Evolutionary conservation across 768 basidiomycete genomes (phyloP).

Genomic region (Boletus vermiculosoides): DNA sequence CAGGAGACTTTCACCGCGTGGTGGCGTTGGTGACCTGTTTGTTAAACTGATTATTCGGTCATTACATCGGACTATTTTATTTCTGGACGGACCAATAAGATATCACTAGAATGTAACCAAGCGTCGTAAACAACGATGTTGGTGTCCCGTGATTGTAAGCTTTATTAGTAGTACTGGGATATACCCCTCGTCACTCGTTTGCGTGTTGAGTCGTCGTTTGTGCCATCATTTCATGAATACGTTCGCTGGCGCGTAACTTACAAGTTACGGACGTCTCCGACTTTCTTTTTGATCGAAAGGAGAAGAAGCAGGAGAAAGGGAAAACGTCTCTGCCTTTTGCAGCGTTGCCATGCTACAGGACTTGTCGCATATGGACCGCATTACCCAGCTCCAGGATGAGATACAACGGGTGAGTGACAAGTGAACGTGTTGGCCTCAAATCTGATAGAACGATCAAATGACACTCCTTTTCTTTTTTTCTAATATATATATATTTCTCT

Average conservation of each 20-base stretch:
- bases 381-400: slow-evolving; percentile 93
- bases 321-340: slow-evolving; percentile 24
- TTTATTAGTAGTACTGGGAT: background rate
- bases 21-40: slow-evolving; percentile 25
- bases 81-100: background rate
- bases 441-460: background rate
- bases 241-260: slow-evolving; percentile 5
- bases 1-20: slow-evolving; percentile 40
- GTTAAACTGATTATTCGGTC: background rate
- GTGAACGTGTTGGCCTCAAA: slow-evolving; percentile 14
- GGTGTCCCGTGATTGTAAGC: background rate
- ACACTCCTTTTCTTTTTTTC: background rate
- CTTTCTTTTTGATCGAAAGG: slow-evolving; percentile 3
- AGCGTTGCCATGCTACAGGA: slow-evolving; percentile 92
- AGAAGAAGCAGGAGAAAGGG: background rate
- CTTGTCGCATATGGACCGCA: slow-evolving; percentile 92
- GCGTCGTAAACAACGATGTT: background rate
- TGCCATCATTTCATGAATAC: slow-evolving; percentile 1
- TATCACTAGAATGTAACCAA: background rate
- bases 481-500: no score
- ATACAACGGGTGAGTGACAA: slow-evolving; percentile 69
- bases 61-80: background rate
- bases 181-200: background rate
- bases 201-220: background rate
- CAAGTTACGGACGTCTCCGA: slow-evolving; percentile 14